phyloP scores from a whole-genome alignment of 1,139 yeast genomes.

The Kodamaea fungicola region DNA sequence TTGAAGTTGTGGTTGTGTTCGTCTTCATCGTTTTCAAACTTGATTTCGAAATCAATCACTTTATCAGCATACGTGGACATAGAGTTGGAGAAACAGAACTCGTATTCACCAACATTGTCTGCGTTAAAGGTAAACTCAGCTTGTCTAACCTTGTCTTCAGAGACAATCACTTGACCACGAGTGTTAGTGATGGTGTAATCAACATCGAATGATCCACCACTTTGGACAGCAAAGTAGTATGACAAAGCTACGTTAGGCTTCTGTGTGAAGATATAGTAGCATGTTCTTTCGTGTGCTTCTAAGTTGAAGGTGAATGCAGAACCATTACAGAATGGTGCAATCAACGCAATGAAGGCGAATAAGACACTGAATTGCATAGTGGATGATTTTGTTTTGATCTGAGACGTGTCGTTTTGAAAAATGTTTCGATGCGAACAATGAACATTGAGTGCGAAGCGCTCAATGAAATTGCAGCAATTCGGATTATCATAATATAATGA shows the following conservation, averaged over 20 bases:
- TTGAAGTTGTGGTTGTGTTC: conserved; percentile 35
- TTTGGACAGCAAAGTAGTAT: conserved; percentile 88
- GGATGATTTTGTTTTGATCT: conserved; percentile 1
- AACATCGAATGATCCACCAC: conserved; percentile 84
- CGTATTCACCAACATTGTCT: conserved; percentile 75
- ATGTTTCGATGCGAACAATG: conserved; percentile 1
- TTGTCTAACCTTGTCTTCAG: conserved; percentile 69
- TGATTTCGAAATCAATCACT: conserved; percentile 84
- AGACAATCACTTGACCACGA: conserved; percentile 51
- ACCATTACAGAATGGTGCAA: conserved; percentile 24
- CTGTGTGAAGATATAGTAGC: conserved; percentile 75
- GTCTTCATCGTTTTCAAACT: conserved; percentile 45
- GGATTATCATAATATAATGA: no score
- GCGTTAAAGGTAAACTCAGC: conserved; percentile 83
- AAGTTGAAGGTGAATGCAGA: conserved; percentile 74
- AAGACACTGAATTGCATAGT: conserved; percentile 2
- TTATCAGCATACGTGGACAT: conserved; percentile 87
- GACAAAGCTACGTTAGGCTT: conserved; percentile 62
- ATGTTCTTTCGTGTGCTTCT: conserved; percentile 73
- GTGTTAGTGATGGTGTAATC: conserved; percentile 78
- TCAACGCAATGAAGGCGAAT: conserved; percentile 19
- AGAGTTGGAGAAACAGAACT: conserved; percentile 84
- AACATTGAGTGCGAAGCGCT: no score
- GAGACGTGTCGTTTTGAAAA: conserved; percentile 5
- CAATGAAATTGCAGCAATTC: no score